Base-by-base conservation (phyloP, 345 rosid species). In the Clausena lansium region DNA sequence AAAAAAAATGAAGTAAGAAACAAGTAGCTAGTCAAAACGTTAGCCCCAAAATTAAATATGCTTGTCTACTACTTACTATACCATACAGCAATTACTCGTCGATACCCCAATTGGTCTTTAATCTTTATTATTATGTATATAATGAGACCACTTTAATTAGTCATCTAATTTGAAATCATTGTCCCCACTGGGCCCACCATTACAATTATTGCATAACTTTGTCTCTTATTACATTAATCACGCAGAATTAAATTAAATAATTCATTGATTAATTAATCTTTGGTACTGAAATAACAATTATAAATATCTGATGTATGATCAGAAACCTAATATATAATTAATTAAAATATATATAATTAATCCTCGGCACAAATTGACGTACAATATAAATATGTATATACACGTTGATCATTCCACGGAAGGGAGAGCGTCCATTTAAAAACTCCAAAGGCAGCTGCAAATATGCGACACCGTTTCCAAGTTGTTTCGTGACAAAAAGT, bases 401-500 rank as follows among this genome's bases (percentile, higher is more conserved):
- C 19, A 54, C 41, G 28, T 71, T 20, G 28, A 54, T 71, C 64
- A 11, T 58, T 70, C 74, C 45, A 4, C 41, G 39, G 58, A 24
- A 36, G 20, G 28, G 4, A 45, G 17, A 45, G 15, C 50, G 50
- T 45, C 50, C 50, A 22, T 14, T 14, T 30, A 47, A 25, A 62
- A 74, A 41, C 9, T 28, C 14, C 13, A 17, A 45, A 74, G 41
- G 11, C 70, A 45, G 17, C 36, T 17, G 24, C 9, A 28, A 7
- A 13, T 4, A 67, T 20, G 0, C 78, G 30, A 15, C 57, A 14
- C 19, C 64, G 55, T 57, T 81, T 81, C 87, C 75, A 41, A 57
- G 80, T 63, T 67, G 38, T 38, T 80, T 80, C 81, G 14, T 67
- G 71, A 70, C 68, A 59, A 79, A 79, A 81, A 70, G 74, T 79